Conservation (phyloP, 106 monocot species). For the Dendrobium officinale region DNA sequence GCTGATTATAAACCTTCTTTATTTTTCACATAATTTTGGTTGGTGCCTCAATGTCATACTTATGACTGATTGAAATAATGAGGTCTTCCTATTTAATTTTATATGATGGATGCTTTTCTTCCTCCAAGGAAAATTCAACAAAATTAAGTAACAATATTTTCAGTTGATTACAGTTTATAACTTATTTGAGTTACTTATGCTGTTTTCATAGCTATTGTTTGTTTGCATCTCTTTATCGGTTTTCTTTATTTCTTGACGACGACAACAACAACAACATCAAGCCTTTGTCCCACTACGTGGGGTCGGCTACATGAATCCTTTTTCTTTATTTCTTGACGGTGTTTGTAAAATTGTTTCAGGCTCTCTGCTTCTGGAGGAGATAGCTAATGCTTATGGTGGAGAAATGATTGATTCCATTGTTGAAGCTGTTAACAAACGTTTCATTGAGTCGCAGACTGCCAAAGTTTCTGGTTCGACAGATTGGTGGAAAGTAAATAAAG, state of each 20-base stretch:
- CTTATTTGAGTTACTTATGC: background rate
- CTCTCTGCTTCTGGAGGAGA: slow-evolving; percentile 72
- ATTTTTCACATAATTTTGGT: background rate
- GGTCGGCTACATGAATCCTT: too few relatives aligned
- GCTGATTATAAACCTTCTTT: background rate
- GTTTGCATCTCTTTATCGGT: background rate
- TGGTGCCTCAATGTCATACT: background rate
- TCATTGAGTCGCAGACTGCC: slow-evolving; percentile 53
- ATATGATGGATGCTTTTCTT: background rate
- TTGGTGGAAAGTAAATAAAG: slow-evolving; percentile 88
- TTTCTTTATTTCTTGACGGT: background rate
- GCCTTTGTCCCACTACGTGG: too few relatives aligned
- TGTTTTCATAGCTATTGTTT: background rate
- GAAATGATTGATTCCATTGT: slow-evolving; percentile 60
- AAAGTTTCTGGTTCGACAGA: slow-evolving; percentile 53
- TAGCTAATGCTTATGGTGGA: slow-evolving; percentile 52
- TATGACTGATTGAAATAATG: background rate
- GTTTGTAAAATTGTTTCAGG: slow-evolving; percentile 33
- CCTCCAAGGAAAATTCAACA: background rate
- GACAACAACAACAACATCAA: too few relatives aligned
- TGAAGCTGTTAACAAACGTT: slow-evolving; percentile 56
- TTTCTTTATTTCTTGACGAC: background rate
- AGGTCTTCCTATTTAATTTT: background rate
- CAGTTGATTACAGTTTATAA: background rate
- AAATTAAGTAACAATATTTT: background rate